These are phyloP conservation scores for Combretum micranthum DNA, from an alignment of 345 rosid genomes.

Conservation along the genomic window DNA sequence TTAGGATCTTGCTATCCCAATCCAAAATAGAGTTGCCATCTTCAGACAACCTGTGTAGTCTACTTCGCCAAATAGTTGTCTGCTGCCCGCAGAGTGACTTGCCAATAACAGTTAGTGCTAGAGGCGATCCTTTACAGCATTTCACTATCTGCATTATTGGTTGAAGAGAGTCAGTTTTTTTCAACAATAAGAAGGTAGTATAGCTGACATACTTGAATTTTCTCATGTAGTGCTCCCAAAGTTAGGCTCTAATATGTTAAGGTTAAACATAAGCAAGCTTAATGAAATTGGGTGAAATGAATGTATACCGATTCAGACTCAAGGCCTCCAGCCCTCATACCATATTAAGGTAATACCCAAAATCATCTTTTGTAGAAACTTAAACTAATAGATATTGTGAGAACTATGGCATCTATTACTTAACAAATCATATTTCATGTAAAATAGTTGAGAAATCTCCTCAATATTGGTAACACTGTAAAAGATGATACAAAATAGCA, in stretches of 20 bases:
- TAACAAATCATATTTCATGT: no score
- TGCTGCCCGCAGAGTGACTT: constrained; percentile 32
- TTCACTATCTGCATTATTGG: constrained; percentile 34
- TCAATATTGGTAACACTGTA: background rate
- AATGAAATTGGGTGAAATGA: no score
- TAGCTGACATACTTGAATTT: background rate
- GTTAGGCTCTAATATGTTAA: no score
- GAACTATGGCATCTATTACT: no score
- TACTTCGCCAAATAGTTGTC: constrained; percentile 25
- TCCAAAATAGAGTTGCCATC: constrained; percentile 22
- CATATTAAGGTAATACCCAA: no score
- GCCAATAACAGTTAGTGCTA: constrained; percentile 48
- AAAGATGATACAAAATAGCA: background rate
- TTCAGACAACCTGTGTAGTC: constrained; percentile 18
- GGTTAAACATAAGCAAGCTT: no score
- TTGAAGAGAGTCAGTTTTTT: background rate
- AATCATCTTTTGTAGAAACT: no score
- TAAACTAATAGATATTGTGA: no score
- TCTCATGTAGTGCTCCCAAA: background rate
- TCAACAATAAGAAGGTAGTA: background rate
- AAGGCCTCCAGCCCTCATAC: no score
- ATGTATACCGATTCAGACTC: no score
- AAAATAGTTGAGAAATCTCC: no score
- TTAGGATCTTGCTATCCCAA: constrained; percentile 17
- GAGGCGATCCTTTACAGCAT: constrained; percentile 52